These are phyloP conservation scores for Xanthoconium separans DNA, from an alignment of 1,284 basidiomycete species.

Conservation along the genomic window DNA sequence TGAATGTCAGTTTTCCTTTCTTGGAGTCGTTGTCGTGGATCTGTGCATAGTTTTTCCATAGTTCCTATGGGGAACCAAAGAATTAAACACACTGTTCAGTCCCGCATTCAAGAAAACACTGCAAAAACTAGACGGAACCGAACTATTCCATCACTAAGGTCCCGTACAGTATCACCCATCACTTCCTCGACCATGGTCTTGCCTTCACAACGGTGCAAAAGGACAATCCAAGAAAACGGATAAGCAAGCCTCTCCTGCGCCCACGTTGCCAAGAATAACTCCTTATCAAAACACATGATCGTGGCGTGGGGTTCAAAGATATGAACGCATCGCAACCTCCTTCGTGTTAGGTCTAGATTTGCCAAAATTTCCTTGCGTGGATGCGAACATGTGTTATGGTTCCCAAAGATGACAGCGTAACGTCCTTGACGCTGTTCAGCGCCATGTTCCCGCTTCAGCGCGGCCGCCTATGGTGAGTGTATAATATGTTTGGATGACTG, in stretches of 20 bases:
- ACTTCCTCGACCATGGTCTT: neutral
- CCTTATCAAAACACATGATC: conserved; percentile 21
- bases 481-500: neutral
- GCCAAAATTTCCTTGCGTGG: conserved; percentile 13
- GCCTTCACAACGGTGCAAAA: neutral
- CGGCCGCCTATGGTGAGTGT: conserved; percentile 4
- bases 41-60: no score
- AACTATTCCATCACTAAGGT: no score
- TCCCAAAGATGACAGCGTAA: neutral
- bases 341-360: conserved; percentile 14
- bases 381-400: neutral
- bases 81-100: no score
- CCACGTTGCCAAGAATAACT: conserved; percentile 22
- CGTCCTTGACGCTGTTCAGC: neutral
- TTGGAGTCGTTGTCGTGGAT: no score
- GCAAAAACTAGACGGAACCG: no score
- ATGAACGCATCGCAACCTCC: conserved; percentile 7
- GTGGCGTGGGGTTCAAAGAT: neutral
- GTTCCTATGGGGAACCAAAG: no score
- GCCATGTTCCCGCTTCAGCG: neutral
- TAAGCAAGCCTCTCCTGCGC: neutral
- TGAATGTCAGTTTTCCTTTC: no score
- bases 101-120: no score
- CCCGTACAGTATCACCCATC: neutral
- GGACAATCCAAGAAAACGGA: neutral